These are phyloP conservation scores for Aspergillus carbonarius DNA, from an alignment of 2,329 filamentous ascomycete genomes.

Conservation along the genomic window DNA sequence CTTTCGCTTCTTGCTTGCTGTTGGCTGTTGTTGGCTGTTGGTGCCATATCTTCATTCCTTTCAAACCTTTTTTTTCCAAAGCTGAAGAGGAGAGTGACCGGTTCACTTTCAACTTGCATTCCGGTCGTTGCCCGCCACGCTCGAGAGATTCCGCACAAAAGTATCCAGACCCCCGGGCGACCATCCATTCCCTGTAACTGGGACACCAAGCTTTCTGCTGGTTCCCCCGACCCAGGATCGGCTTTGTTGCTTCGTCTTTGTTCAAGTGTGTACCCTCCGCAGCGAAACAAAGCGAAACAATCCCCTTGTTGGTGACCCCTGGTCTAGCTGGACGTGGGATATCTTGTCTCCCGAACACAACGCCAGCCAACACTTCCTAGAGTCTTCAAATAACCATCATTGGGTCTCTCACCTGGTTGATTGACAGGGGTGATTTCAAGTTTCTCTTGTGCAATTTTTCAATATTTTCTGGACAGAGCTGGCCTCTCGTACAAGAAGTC, in stretches of 20 bases:
- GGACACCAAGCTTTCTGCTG: neutral
- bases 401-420: neutral
- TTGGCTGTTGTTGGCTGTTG: neutral
- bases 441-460: neutral
- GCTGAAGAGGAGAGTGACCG: constrained; percentile 6
- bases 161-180: neutral
- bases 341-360: neutral
- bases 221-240: neutral
- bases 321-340: neutral
- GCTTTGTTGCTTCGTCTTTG: neutral
- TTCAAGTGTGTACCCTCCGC: neutral
- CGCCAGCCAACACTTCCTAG: neutral
- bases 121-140: constrained; percentile 15
- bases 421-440: neutral
- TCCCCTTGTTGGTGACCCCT: constrained; percentile 12
- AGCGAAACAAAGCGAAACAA: constrained; percentile 7
- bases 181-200: neutral
- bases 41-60: neutral
- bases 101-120: constrained; percentile 12
- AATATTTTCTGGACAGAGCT: constrained; percentile 24
- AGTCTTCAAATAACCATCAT: neutral
- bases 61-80: neutral
- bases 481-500: constrained; percentile 30
- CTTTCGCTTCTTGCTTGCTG: neutral
- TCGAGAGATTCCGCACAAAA: neutral